Evolutionary conservation across 108 stramenopile species (phyloP), one percentile per base, ranked within the genome.

Genomic region (Cyclostephanos tholiformis): DNA sequence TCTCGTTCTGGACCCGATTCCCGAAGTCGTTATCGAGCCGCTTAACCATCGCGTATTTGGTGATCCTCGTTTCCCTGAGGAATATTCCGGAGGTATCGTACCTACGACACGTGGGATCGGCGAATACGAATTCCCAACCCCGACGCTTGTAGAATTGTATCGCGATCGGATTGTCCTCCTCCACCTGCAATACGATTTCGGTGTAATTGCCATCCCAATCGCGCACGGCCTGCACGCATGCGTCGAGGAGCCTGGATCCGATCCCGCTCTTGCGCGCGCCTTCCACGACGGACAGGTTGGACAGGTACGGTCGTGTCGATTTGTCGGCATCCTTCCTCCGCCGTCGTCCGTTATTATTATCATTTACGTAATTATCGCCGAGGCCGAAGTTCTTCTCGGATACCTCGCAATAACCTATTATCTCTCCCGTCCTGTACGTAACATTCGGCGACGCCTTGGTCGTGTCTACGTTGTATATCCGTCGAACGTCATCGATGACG

Each of bases 111-210:
- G 90, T 80, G 12, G 90, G 90, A 76, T 94, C 90, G 14, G 84
- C 69, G 75, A 87, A 94, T 32, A 89, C 67, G 39, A 84, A 78
- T 44, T 85, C 67, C 71, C 87, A 94, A 41, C 90, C 93, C 29
- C 89, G 75, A 65, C 85, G 79, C 55, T 77, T 74, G 75, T 94
- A 94, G 69, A 88, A 94, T 75, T 85, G 67, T 26, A 87, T 67
- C 2, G 90, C 93, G 17, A 50, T 58, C 0, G 53, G 58, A 62
- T 94, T 94, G 67, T 94, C 90, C 46, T 89, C 89, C 77, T 94
- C 93, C 12, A 94, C 93, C 85, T 94, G 90, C 61, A 94, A 67
- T 0, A 91, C 77, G n/a, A 94, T 86, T 84, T 86, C 87, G 51
- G 75, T 58, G 26, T 80, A 61, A 14, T 79, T 75, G 25, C 46